A percentile compares a stretch with the other conserved stretches of the same genome.
Conservation (phyloP, 129 eudicot genomes). For the Ambrosia trifida region DNA sequence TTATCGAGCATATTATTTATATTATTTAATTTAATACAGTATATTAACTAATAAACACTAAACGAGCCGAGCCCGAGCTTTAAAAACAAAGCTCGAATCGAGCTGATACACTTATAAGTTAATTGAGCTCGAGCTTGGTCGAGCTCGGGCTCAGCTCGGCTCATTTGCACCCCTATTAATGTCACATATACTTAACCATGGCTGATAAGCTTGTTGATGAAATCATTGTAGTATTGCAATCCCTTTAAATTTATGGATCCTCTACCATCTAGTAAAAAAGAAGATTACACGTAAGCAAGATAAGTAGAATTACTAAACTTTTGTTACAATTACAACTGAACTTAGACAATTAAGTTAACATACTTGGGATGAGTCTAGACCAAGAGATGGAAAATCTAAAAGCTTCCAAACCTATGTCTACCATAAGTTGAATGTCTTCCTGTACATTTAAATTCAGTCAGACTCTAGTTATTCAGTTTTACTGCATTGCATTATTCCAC, state of each 20-base stretch:
- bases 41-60: too few species aligned
- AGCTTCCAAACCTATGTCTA: slow-evolving; percentile 68
- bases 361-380: slow-evolving; percentile 88
- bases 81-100: too few species aligned
- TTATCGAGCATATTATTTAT: too few species aligned
- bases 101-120: too few species aligned
- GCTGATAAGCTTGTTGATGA: slow-evolving; percentile 58
- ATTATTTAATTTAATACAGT: too few species aligned
- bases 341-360: slow-evolving; percentile 18
- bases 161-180: too few species aligned
- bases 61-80: too few species aligned
- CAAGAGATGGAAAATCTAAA: slow-evolving; percentile 77
- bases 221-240: slow-evolving; percentile 58
- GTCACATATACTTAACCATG: slow-evolving; percentile 44
- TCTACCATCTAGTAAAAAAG: slow-evolving; percentile 56
- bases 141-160: too few species aligned
- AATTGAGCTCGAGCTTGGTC: too few species aligned
- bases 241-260: slow-evolving; percentile 66
- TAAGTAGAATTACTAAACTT: background rate
- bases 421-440: slow-evolving; percentile 74
- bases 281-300: slow-evolving; percentile 10
- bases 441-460: slow-evolving; percentile 22
- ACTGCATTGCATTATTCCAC: too few species aligned
- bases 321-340: background rate
- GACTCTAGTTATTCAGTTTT: background rate